Percentiles rank a stretch among this genome's conserved stretches.
phyloP scores from a whole-genome alignment of 2,329 filamentous ascomycete genomes.

The Penicillium occitanis region DNA sequence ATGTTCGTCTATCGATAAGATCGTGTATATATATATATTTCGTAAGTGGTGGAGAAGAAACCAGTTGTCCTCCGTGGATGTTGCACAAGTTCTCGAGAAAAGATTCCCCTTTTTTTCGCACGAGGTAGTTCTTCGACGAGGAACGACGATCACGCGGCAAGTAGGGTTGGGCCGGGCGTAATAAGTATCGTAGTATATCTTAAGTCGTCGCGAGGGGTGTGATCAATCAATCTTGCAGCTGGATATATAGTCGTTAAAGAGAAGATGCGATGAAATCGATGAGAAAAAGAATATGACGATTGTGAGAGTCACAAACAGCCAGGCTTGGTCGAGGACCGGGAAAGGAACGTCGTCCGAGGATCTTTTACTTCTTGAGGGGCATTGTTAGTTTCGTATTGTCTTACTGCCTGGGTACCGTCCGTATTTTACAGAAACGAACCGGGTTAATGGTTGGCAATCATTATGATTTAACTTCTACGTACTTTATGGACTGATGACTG shows the following conservation, averaged over 20 bases:
- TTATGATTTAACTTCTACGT: not conserved
- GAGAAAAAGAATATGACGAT: not conserved
- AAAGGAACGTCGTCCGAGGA: not conserved
- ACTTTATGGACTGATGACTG: not conserved
- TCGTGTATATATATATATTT: constrained; percentile 8
- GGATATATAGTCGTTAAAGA: not conserved
- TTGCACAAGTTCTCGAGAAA: not conserved
- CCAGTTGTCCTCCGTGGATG: constrained; percentile 2
- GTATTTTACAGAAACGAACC: constrained; percentile 2
- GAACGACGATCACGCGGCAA: constrained; percentile 7
- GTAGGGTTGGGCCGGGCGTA: not conserved
- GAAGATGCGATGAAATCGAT: not conserved
- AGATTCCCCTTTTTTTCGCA: constrained; percentile 11
- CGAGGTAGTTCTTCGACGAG: constrained; percentile 9
- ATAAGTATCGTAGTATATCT: constrained; percentile 1
- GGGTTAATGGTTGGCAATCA: not conserved
- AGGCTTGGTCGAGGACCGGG: not conserved
- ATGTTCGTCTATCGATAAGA: constrained; percentile 2
- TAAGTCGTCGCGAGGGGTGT: not conserved
- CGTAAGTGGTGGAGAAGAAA: not conserved
- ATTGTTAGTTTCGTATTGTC: constrained; percentile 7
- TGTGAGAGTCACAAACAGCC: not conserved
- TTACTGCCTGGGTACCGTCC: not conserved
- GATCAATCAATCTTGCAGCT: not conserved
- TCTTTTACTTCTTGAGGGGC: constrained; percentile 8